Evolutionary conservation across 1,284 basidiomycete species (phyloP), one percentile per base, ranked within the genome.

Genomic region (Kwoniella shivajii): DNA sequence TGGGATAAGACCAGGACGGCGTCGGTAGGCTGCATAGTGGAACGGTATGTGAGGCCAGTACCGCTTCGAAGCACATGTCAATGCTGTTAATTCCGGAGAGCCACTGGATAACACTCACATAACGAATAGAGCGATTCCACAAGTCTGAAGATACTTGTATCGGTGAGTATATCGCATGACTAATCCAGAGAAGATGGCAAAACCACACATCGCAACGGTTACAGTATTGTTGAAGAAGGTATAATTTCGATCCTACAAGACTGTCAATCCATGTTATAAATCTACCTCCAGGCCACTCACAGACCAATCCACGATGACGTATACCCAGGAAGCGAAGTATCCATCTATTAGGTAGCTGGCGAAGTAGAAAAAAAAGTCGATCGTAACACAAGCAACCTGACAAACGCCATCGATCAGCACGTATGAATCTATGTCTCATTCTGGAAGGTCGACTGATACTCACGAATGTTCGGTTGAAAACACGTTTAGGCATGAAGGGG

Each of bases 401-500:
- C n/a, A n/a, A n/a, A n/a, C n/a, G n/a, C n/a, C n/a, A n/a, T n/a
- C n/a, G n/a, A n/a, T n/a, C n/a, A n/a, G n/a, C n/a, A n/a, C n/a
- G n/a, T n/a, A n/a, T n/a, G n/a, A n/a, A n/a, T n/a, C n/a, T n/a
- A n/a, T n/a, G n/a, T n/a, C n/a, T n/a, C n/a, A n/a, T n/a, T n/a
- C n/a, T n/a, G n/a, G n/a, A n/a, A n/a, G n/a, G n/a, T n/a, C n/a
- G n/a, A n/a, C n/a, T n/a, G n/a, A n/a, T n/a, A n/a, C n/a, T n/a
- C n/a, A n/a, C 83, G 54, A 71, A 69, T 29, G 69, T 68, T 42
- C 71, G 64, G 65, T 80, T 80, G 54, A 38, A 31, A 16, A 80
- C 64, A 18, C 76, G 64, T 30, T 60, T 62, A n/a, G 73, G 71
- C 64, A 75, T 69, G 46, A 78, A 57, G 2, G 77, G 76, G 4